Evolutionary conservation across 805 yeast species (phyloP), one percentile per base, ranked within the genome.

Genomic region (Schwanniomyces occidentalis): DNA sequence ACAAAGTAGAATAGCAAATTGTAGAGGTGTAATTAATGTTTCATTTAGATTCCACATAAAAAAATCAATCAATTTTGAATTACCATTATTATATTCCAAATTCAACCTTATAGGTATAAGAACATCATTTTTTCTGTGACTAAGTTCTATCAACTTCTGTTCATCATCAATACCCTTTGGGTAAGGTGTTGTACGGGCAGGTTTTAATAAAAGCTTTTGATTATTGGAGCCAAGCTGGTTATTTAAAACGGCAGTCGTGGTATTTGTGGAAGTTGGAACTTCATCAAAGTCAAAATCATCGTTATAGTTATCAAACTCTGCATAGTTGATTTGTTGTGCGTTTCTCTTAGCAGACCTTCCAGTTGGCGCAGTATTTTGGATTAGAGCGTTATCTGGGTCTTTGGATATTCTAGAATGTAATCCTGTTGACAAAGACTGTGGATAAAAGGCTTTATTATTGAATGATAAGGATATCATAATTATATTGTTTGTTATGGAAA

Each of bases 361-460:
- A 2, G 87, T 85, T 16, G 84, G 81, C 1, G 88, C 83, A 2
- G 87, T 75, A 23, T 55, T 63, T 20, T 83, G 72, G 46, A 82
- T 76, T 20, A 90, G 62, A 2, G 95, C 79, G 21, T 88, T 85
- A 38, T 82, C 79, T 21, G 80, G 83, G 42, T 82, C 80, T 42
- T 85, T 76, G 3, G 53, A 42, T 25, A 88, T 70, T 44, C 97
- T 68, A 34, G 85, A 76, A 24, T 79, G 71, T 45, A 86, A 76
- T 19, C 90, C 83, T 1, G 95, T 82, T 14, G 87, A 70, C 37
- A 85, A 68, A 0, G 91, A 95, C 65, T 89, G 97, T 2, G 95
- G 91, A 13, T 68, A 58, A 37, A 50, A 61, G 6, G 56, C 45
- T 24, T 48, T 46, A 27, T 45, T 38, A 19, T 49, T 49, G 19